Base-by-base conservation (phyloP, 1,284 basidiomycete genomes). In the Inonotus obliquus region DNA sequence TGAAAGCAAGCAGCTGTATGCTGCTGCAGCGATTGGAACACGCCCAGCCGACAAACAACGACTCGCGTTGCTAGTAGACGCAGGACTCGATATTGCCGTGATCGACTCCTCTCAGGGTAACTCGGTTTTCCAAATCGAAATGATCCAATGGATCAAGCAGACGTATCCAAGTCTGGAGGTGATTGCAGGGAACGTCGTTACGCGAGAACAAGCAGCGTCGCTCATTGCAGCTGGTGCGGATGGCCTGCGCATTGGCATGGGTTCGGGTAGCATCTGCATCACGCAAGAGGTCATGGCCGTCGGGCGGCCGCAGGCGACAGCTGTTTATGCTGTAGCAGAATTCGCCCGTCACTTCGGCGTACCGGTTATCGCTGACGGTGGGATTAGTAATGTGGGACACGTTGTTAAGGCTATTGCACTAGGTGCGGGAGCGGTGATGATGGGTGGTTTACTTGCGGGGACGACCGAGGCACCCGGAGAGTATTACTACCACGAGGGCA, bases 281-380 rank as follows among this genome's bases (percentile, higher is more conserved):
- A 99, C 96, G 4, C 96, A 99, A 76, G 96, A 99, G 74, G 93
- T 99, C 69, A 99, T 98, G 92, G 96, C 97, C n/a, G 96, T 98
- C 60, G 97, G 96, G 35, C 87, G 96, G 38, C 97, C 96, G 1
- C 96, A 99, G 76, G 96, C 96, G 11, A 97, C 96, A 0, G 96
- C 97, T 13, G 95, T 99, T 13, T 91, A 92, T 74, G 89, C 93
- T 51, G 96, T 99, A 13, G 86, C 96, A 27, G 94, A 99, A 78
- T 98, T 98, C 70, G 87, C 96, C 27, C 83, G 76, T 76, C 86
- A 90, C 73, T 99, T 99, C 73, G 97, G 96, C 48, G 89, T 99
- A 1, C 97, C 96, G 7, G 94, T 97, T 69, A 92, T 98, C 66
- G 96, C 97, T n/a, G 97, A 99, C 73, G 96, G 96, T 60, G 96